Evolutionary conservation across 352 stramenopile species (phyloP).

Genomic region (Phytophthora multivora): DNA sequence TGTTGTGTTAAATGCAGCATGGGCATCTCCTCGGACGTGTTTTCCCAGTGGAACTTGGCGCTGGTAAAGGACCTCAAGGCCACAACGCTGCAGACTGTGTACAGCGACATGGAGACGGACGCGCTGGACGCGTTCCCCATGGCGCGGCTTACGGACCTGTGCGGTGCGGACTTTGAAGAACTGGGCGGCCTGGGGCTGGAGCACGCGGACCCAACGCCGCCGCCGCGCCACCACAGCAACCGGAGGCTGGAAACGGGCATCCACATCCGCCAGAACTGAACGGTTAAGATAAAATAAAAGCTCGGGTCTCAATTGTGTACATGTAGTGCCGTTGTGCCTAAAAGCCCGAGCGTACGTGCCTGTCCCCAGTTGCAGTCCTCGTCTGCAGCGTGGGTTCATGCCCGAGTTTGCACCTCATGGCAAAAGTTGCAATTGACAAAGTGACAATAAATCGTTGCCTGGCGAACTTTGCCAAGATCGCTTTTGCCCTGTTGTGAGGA

Average conservation of each 20-base stretch:
- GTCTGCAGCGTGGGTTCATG: conserved; percentile 27
- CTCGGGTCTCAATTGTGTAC: conserved; percentile 7
- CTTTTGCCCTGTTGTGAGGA: conserved; percentile 2
- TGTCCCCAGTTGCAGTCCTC: conserved; percentile 12
- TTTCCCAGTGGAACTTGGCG: conserved; percentile 74
- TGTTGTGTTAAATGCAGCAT: conserved; percentile 47
- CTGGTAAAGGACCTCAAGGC: conserved; percentile 82
- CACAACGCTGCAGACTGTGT: conserved; percentile 54
- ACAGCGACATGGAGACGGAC: conserved; percentile 68
- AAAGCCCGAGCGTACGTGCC: conserved; percentile 5
- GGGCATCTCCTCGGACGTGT: conserved; percentile 65
- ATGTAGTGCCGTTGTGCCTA: conserved; percentile 19
- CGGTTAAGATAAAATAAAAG: conserved; percentile 10
- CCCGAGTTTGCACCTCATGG: background rate
- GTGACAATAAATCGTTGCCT: conserved; percentile 6
- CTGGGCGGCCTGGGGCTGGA: conserved; percentile 71
- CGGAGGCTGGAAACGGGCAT: conserved; percentile 85
- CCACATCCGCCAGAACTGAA: conserved; percentile 77
- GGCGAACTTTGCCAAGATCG: conserved; percentile 3
- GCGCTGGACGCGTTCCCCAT: conserved; percentile 59
- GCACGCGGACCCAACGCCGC: conserved; percentile 62
- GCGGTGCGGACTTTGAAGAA: conserved; percentile 55
- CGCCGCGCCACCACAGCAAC: conserved; percentile 33
- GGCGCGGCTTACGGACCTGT: conserved; percentile 65
- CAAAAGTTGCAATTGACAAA: conserved; percentile 12